phyloP scores from a whole-genome alignment of 2,329 filamentous ascomycete species.

The Monosporascus sp. region DNA sequence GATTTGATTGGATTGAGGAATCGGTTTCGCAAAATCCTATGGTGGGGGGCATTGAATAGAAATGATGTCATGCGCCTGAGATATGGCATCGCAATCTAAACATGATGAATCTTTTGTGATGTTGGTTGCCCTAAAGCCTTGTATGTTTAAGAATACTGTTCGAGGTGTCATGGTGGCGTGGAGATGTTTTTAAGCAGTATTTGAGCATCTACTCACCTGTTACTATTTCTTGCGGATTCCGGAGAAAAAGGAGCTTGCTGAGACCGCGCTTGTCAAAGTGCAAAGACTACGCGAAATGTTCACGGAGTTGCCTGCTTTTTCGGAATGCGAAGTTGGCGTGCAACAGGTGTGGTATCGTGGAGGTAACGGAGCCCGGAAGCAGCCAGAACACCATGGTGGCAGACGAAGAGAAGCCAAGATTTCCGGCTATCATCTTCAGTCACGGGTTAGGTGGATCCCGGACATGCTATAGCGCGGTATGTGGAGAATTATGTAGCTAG shows the following conservation, averaged over 20 bases:
- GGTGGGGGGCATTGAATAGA: too few relatives aligned
- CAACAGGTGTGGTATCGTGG: slow-evolving; percentile 42
- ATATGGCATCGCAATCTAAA: too few relatives aligned
- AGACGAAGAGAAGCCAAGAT: slow-evolving; percentile 34
- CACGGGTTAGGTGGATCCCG: slow-evolving; percentile 61
- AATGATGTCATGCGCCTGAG: too few relatives aligned
- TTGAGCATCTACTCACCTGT: too few relatives aligned
- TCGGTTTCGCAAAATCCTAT: too few relatives aligned
- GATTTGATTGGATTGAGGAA: too few relatives aligned
- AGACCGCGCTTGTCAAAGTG: slow-evolving; percentile 50
- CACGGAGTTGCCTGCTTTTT: slow-evolving; percentile 60
- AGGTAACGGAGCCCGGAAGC: slow-evolving; percentile 11
- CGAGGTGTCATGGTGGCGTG: too few relatives aligned
- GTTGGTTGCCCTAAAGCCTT: too few relatives aligned
- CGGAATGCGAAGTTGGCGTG: slow-evolving; percentile 53
- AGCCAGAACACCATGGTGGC: slow-evolving; percentile 13
- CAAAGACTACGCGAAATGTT: slow-evolving; percentile 51
- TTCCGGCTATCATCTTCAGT: slow-evolving; percentile 61
- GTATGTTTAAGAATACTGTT: too few relatives aligned
- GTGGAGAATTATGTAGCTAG: slow-evolving; percentile 62
- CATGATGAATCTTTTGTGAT: too few relatives aligned
- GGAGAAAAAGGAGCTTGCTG: slow-evolving; percentile 23
- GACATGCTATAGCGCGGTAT: slow-evolving; percentile 57
- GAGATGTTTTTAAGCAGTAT: too few relatives aligned
- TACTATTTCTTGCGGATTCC: too few relatives aligned